Conservation (phyloP, 345 rosid genomes). For the Dipteronia dyeriana region DNA sequence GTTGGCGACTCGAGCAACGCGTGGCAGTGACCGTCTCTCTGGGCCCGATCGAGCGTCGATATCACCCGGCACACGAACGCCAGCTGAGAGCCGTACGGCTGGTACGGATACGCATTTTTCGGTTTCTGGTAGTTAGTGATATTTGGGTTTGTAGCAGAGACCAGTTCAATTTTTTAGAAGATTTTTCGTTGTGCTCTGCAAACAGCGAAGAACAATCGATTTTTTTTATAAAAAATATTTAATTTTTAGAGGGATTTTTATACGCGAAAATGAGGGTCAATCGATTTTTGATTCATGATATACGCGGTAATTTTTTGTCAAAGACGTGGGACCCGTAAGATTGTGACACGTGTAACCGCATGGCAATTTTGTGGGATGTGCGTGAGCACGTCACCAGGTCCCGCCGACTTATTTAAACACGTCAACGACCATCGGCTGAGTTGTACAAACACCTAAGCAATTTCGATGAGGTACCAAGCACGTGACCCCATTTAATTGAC, state of each 20-base stretch:
- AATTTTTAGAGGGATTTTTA: background rate
- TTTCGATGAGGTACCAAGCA: too few species aligned
- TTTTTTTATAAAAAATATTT: background rate
- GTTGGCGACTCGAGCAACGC: conserved; percentile 97
- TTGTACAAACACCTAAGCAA: too few species aligned
- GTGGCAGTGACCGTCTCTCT: conserved; percentile 79
- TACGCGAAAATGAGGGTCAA: background rate
- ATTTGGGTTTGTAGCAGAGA: conserved; percentile 27
- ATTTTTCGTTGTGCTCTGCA: background rate
- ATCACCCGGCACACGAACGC: conserved; percentile 95
- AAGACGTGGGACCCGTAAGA: background rate
- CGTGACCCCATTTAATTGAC: too few species aligned
- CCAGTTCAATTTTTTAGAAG: conserved; percentile 31
- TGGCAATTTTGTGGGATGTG: too few species aligned
- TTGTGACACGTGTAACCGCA: background rate
- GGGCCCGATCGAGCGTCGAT: conserved; percentile 88
- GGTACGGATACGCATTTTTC: conserved; percentile 66
- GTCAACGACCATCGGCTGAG: too few species aligned
- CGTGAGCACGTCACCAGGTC: too few species aligned
- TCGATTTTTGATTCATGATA: too few species aligned
- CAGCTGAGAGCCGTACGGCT: conserved; percentile 93
- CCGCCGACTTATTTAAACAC: too few species aligned
- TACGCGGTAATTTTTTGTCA: too few species aligned
- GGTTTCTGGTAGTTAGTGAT: conserved; percentile 37
- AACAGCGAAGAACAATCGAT: background rate